Conservation (phyloP, 164 flowering plant species). For the Taxillus chinensis region DNA sequence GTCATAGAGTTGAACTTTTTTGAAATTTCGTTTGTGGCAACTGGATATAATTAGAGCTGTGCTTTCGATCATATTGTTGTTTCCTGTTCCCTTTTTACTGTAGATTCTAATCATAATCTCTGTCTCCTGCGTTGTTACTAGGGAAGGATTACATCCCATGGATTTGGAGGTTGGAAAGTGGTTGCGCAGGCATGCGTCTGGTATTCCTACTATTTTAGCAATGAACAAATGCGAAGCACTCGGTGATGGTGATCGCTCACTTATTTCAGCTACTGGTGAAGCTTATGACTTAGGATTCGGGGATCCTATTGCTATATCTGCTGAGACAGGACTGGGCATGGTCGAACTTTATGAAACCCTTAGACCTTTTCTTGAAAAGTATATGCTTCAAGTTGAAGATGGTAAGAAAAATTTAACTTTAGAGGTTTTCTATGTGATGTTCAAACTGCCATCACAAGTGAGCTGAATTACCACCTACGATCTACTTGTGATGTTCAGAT, state of each 20-base stretch:
- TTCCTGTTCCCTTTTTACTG: neutral
- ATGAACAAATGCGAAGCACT: constrained; percentile 89
- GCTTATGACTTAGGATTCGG: constrained; percentile 76
- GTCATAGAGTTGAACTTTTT: neutral
- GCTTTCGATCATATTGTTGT: neutral
- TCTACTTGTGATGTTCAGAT: neutral
- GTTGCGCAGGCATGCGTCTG: constrained; percentile 79
- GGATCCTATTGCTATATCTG: constrained; percentile 88
- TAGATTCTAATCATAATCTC: neutral
- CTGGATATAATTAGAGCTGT: neutral
- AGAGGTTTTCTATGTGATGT: neutral
- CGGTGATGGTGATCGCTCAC: constrained; percentile 50
- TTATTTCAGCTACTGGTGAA: constrained; percentile 59
- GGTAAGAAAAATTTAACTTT: constrained; percentile 30
- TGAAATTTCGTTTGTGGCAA: neutral
- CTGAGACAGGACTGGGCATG: constrained; percentile 95
- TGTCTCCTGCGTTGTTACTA: constrained; percentile 14
- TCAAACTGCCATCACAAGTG: neutral
- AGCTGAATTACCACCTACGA: neutral
- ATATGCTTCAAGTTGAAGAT: constrained; percentile 34
- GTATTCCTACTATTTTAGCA: constrained; percentile 47
- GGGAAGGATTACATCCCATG: constrained; percentile 81
- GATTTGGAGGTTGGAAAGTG: constrained; percentile 93
- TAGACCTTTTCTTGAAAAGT: constrained; percentile 64
- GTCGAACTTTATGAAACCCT: constrained; percentile 64